A percentile compares a stretch with the other conserved stretches of the same genome.
These are phyloP conservation scores for Flaveria robusta DNA, from an alignment of 129 eudicot species.

Conservation along the genomic window DNA sequence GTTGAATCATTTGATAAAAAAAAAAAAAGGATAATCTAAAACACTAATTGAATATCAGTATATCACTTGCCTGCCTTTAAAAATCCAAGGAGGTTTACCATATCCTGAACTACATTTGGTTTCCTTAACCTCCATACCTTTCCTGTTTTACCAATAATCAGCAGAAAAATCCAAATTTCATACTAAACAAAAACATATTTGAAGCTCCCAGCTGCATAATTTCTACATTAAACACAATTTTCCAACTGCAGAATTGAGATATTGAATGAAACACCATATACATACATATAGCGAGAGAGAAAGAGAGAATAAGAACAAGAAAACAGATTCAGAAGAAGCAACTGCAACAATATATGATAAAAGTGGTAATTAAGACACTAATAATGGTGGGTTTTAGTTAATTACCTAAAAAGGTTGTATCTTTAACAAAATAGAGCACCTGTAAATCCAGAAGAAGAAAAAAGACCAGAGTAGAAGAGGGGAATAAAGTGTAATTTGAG, in stretches of 20 bases:
- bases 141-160: slow-evolving; percentile 6
- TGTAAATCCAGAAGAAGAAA: slow-evolving; percentile 7
- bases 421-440: slow-evolving; percentile 21
- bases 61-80: slow-evolving; percentile 83
- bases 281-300: not conserved
- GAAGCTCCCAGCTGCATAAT: slow-evolving; percentile 7
- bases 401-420: slow-evolving; percentile 24
- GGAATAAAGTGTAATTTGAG: slow-evolving; percentile 13
- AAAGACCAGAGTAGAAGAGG: slow-evolving; percentile 17
- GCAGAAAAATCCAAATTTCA: not conserved
- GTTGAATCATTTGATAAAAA: not conserved
- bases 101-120: slow-evolving; percentile 46
- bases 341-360: slow-evolving; percentile 8
- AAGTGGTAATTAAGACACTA: not conserved
- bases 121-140: slow-evolving; percentile 55
- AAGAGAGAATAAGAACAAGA: not conserved
- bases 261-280: not conserved
- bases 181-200: not conserved
- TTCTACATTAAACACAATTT: slow-evolving; percentile 1
- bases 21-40: not conserved
- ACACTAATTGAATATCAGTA: not conserved
- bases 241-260: not conserved
- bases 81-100: slow-evolving; percentile 85
- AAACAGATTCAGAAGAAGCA: slow-evolving; percentile 9
- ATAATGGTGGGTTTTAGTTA: slow-evolving; percentile 11